Evolutionary conservation across 768 basidiomycete genomes (phyloP).

Genomic region (Mycena venus): DNA sequence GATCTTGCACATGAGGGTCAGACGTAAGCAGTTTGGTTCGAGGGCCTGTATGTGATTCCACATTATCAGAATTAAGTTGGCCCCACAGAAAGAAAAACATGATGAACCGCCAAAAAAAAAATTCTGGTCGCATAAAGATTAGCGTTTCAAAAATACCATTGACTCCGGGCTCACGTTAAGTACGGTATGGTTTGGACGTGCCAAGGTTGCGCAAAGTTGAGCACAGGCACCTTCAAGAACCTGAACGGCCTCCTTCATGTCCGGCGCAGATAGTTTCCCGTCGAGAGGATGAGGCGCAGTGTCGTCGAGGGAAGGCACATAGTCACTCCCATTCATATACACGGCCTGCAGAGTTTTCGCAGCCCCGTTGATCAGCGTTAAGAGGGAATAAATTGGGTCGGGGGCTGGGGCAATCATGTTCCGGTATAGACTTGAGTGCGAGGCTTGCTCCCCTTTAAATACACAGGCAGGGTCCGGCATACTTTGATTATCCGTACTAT

Average conservation of each 20-base stretch:
- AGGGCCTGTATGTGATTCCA: conserved; percentile 16
- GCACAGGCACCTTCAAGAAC: conserved; percentile 45
- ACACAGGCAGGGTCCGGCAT: neutral
- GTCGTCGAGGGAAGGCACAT: conserved; percentile 39
- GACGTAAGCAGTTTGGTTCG: conserved; percentile 27
- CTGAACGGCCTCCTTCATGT: conserved; percentile 40
- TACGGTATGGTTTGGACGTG: conserved; percentile 39
- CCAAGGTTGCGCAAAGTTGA: conserved; percentile 41
- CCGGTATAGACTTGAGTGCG: neutral
- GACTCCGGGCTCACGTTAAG: conserved; percentile 35
- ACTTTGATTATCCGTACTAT: neutral
- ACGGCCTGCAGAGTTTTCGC: conserved; percentile 31
- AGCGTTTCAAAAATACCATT: neutral
- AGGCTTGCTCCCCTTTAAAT: neutral
- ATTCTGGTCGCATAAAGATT: neutral
- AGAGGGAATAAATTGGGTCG: conserved; percentile 29
- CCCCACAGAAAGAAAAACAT: neutral
- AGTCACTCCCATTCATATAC: conserved; percentile 18
- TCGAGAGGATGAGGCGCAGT: conserved; percentile 39
- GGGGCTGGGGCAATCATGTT: conserved; percentile 3
- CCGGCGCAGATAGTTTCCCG: conserved; percentile 23
- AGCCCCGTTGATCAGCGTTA: conserved; percentile 31
- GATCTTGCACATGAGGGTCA: conserved; percentile 33
- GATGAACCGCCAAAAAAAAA: conserved; percentile 17
- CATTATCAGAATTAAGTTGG: neutral